These are phyloP conservation scores for Paxillus rubicundulus DNA, from an alignment of 768 basidiomycete genomes.

Conservation along the genomic window DNA sequence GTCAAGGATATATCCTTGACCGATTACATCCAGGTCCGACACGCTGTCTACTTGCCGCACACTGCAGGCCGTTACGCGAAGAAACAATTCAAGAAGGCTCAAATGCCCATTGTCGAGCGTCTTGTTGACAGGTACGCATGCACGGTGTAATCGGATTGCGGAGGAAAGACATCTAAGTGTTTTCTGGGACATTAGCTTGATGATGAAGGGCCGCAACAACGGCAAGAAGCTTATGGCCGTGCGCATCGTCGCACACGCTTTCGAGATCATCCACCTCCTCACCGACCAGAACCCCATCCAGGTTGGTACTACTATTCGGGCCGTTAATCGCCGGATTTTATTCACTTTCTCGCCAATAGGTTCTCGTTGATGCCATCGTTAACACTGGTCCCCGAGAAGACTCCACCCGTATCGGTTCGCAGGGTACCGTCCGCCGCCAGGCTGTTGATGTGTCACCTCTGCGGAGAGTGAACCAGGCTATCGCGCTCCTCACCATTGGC, in stretches of 20 bases:
- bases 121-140: conserved; percentile 85
- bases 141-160: neutral
- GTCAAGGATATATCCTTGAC: conserved; percentile 99
- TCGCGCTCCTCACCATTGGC: conserved; percentile 92
- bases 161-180: neutral
- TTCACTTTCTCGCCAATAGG: conserved; percentile 39
- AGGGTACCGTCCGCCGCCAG: conserved; percentile 99
- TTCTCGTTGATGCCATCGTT: conserved; percentile 97
- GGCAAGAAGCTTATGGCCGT: conserved; percentile 99
- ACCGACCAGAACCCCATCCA: conserved; percentile 99
- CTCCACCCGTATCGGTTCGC: conserved; percentile 99
- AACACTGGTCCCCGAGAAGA: conserved; percentile 99
- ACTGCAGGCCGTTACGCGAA: conserved; percentile 99
- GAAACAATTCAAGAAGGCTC: conserved; percentile 99
- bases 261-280: conserved; percentile 99
- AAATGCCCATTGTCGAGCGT: conserved; percentile 99
- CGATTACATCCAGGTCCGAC: conserved; percentile 99
- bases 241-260: conserved; percentile 98
- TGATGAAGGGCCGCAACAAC: conserved; percentile 99
- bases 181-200: conserved; percentile 57
- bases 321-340: neutral
- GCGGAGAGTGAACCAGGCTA: conserved; percentile 95
- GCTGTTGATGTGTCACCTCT: conserved; percentile 99
- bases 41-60: conserved; percentile 96
- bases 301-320: conserved; percentile 45